Percentiles rank a stretch among this genome's conserved stretches.
Conservation (phyloP, 192 early-diverging fungal species). For the Phlyctochytrium bullatum region DNA sequence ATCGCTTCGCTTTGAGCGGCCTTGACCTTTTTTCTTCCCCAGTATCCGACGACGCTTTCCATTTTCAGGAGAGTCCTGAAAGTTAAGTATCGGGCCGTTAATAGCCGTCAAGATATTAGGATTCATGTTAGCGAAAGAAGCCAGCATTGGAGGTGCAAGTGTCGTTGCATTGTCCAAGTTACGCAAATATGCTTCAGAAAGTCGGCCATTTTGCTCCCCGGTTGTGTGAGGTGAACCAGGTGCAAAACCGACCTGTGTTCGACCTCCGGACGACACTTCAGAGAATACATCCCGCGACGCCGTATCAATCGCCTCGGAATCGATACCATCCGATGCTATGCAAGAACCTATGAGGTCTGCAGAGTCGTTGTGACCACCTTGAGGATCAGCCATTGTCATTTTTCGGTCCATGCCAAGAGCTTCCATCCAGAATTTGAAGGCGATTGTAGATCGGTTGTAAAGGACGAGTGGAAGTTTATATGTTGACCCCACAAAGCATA, state of each 20-base stretch:
- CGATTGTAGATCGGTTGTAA: slow-evolving; percentile 18
- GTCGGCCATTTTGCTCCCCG: background rate
- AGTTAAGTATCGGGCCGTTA: background rate
- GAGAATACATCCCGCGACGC: background rate
- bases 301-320: slow-evolving; percentile 7
- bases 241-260: background rate
- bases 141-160: background rate
- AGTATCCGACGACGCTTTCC: background rate
- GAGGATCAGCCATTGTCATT: background rate
- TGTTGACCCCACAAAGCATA: slow-evolving; percentile 9
- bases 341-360: slow-evolving; percentile 14
- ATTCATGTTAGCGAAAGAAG: background rate
- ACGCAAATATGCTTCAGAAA: too few relatives aligned
- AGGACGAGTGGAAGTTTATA: slow-evolving; percentile 12
- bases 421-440: slow-evolving; percentile 21
- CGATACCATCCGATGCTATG: slow-evolving; percentile 25
- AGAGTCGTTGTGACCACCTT: background rate
- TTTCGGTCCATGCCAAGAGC: slow-evolving; percentile 16
- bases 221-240: background rate
- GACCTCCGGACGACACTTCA: too few relatives aligned
- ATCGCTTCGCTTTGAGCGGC: background rate
- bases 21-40: background rate
- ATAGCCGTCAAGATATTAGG: background rate
- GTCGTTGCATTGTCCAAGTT: too few relatives aligned
- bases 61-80: background rate